A percentile compares a stretch with the other conserved stretches of the same genome.
Evolutionary conservation across 495 filamentous ascomycete genomes (phyloP).

Genomic region (Penicillium egyptiacum): DNA sequence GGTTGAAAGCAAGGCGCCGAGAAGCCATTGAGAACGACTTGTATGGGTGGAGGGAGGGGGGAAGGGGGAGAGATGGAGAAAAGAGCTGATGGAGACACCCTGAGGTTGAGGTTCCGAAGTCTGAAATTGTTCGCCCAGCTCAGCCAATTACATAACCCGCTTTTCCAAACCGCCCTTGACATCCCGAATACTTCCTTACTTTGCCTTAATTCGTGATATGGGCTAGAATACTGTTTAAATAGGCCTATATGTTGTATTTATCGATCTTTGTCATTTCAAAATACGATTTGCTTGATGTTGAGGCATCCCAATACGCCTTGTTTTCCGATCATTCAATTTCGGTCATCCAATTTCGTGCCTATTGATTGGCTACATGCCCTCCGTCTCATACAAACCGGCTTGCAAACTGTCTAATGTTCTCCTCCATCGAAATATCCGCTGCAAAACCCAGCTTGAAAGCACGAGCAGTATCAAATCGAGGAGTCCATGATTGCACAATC

Average conservation of each 20-base stretch:
- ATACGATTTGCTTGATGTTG: not conserved
- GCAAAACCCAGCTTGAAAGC: slow-evolving; percentile 60
- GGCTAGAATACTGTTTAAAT: not conserved
- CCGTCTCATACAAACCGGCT: slow-evolving; percentile 32
- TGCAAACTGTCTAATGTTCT: slow-evolving; percentile 57
- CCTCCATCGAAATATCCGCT: slow-evolving; percentile 57
- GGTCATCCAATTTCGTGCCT: slow-evolving; percentile 13
- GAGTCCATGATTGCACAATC: slow-evolving; percentile 74
- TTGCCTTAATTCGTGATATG: slow-evolving; percentile 1
- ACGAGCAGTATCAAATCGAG: slow-evolving; percentile 60
- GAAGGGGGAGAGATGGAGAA: slow-evolving; percentile 32
- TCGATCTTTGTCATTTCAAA: not conserved
- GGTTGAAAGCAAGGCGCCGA: slow-evolving; percentile 84
- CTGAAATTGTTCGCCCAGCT: slow-evolving; percentile 50
- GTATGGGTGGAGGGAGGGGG: slow-evolving; percentile 30
- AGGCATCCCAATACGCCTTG: not conserved
- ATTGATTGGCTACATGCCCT: slow-evolving; percentile 19
- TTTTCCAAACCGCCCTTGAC: slow-evolving; percentile 46
- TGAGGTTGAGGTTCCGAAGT: slow-evolving; percentile 54
- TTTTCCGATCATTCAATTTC: slow-evolving; percentile 4
- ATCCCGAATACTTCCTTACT: slow-evolving; percentile 42
- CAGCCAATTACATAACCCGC: slow-evolving; percentile 53
- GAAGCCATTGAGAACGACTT: slow-evolving; percentile 74
- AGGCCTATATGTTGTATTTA: not conserved
- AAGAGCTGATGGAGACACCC: slow-evolving; percentile 42